Base-by-base conservation (phyloP, 306 rosid species). In the Cajanus cajan region DNA sequence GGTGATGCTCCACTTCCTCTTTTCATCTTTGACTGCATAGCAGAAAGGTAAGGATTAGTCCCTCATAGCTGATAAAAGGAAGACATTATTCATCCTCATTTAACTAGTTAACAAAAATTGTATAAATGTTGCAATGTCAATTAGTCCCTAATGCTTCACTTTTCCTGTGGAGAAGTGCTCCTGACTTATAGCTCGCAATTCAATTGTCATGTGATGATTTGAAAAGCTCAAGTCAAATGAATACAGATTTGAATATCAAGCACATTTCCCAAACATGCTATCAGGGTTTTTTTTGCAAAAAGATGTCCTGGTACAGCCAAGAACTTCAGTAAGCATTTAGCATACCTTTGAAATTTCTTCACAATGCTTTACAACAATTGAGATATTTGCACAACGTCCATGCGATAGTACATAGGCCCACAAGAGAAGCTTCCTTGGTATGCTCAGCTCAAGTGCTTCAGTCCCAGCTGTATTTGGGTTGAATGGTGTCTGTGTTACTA, bases 371-470 rank as follows among this genome's bases (percentile, higher is more conserved):
- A 95, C 98, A 64, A 90, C 98, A 62, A 70, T 13, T 31, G 98
- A 90, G 83, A 95, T 88, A 85, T 84, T 92, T 52, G 91, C 85
- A 86, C 68, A 91, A 28, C 90, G 95, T 51, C 98, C 98, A 61
- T 95, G 86, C 78, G 87, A 73, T 5, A 95, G 82, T 2, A 86
- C 83, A 76, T 87, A 92, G 51, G 98, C 93, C 98, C 98, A 95
- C 90, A 95, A 84, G 41, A 95, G 97, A 90, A 95, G 97, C 88
- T 95, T 95, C 89, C 98, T 95, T 45, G 97, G 97, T 81, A 91
- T 89, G 95, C 97, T 92, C 51, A 95, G 86, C 85, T 95, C 98
- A 82, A 95, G 90, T 50, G 85, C 84, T 84, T 95, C 98, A 82
- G 69, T 83, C 78, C 95, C 98, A 51, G 84, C 82, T 73, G 71